Percentiles rank a stretch among this genome's conserved stretches.
These are phyloP conservation scores for Xylaria bambusicola DNA, from an alignment of 495 filamentous ascomycete species.

Conservation along the genomic window DNA sequence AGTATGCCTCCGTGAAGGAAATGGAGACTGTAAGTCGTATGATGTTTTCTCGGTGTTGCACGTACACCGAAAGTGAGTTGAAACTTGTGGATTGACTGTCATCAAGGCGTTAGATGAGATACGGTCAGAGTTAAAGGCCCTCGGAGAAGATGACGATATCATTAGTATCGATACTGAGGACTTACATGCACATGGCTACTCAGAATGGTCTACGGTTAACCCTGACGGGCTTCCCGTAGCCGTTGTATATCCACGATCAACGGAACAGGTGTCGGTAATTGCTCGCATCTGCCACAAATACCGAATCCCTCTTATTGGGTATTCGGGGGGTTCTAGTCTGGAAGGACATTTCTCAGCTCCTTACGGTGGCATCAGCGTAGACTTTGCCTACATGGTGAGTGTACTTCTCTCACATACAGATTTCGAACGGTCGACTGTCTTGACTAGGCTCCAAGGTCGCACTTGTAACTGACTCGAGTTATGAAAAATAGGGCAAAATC, in stretches of 20 bases:
- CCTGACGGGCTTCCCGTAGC: constrained; percentile 76
- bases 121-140: constrained; percentile 48
- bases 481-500: constrained; percentile 57
- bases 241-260: constrained; percentile 75
- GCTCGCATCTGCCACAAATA: constrained; percentile 81
- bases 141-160: constrained; percentile 60
- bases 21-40: constrained; percentile 50
- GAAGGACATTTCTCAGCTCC: constrained; percentile 89
- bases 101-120: constrained; percentile 65
- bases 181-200: constrained; percentile 78
- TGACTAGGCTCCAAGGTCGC: background rate
- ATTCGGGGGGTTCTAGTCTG: constrained; percentile 82
- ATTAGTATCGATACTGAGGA: constrained; percentile 85
- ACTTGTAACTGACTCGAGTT: background rate
- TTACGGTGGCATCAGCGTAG: constrained; percentile 82
- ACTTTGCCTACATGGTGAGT: constrained; percentile 74
- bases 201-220: constrained; percentile 86
- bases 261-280: constrained; percentile 77
- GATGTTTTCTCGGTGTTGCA: background rate
- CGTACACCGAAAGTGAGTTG: background rate
- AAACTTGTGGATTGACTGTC: constrained; percentile 24
- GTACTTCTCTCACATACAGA: background rate
- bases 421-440: background rate
- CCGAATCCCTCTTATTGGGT: constrained; percentile 83
- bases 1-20: constrained; percentile 52